Conservation (phyloP, 1,284 basidiomycete species). For the Microbotryum silenes-acaulis region DNA sequence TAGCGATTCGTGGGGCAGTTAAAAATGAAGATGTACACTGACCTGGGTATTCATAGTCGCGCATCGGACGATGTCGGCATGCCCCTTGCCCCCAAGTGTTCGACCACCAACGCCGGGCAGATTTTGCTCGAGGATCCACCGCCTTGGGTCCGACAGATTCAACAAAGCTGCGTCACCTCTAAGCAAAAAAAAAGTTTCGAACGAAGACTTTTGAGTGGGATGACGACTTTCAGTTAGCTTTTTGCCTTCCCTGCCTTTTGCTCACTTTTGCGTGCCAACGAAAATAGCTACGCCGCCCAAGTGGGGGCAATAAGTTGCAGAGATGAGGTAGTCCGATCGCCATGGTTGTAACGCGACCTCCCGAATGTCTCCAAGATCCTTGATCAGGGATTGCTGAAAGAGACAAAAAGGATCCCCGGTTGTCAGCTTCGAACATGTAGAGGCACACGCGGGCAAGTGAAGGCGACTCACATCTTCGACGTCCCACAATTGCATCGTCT, state of each 20-base stretch:
- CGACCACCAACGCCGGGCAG: slow-evolving; percentile 19
- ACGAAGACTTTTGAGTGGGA: too few species aligned
- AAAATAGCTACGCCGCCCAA: slow-evolving; percentile 30
- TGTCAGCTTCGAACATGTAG: background rate
- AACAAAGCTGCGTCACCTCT: slow-evolving; percentile 32
- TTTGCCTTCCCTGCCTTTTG: background rate
- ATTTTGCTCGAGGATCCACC: slow-evolving; percentile 31
- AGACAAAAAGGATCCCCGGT: too few species aligned
- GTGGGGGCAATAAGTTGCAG: slow-evolving; percentile 16
- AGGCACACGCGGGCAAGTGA: background rate
- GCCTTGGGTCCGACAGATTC: slow-evolving; percentile 19
- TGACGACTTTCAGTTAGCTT: too few species aligned
- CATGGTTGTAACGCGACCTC: slow-evolving; percentile 31
- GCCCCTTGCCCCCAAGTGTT: slow-evolving; percentile 18
- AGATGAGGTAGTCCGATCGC: slow-evolving; percentile 30
- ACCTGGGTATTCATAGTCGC: slow-evolving; percentile 23
- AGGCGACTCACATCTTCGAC: slow-evolving; percentile 22
- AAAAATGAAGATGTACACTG: background rate
- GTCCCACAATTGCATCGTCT: slow-evolving; percentile 33
- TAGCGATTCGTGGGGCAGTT: background rate
- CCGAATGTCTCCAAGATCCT: slow-evolving; percentile 28
- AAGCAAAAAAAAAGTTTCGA: background rate
- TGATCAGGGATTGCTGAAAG: slow-evolving; percentile 14
- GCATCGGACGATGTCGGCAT: slow-evolving; percentile 33
- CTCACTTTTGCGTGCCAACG: slow-evolving; percentile 29